Base-by-base conservation (phyloP, 257 asterid species). In the Orobanche coerulescens region DNA sequence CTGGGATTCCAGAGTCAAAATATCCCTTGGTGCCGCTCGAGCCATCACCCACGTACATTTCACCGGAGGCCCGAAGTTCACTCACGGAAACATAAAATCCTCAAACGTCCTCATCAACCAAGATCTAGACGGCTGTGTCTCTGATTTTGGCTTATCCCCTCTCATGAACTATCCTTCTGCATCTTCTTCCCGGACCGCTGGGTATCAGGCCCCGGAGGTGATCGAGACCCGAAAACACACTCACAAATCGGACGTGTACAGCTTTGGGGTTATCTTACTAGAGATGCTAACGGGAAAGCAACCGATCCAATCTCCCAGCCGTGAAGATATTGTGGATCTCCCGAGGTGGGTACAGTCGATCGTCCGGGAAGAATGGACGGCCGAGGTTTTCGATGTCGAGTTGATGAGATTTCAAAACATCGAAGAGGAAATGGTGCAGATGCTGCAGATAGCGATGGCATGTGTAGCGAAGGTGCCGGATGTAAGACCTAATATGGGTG, bases 331-430 rank as follows among this genome's bases (percentile, higher is more conserved):
- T 20, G 88, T 82, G 3, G 94, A 88, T 66, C 92, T 91, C 36
- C 96, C 96, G 0, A 72, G 94, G 67, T 90, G 97, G 97, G 97
- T 90, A 16, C 98, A 85, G 64, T 88, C 96, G 6, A 96, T 91
- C 1, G 98, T 91, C 33, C 76, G 95, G 68, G 98, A 91, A 72
- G 98, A 91, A 60, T 91, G 96, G 98, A 91, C 98, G 6, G 94
- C 94, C 0, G 96, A 91, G 77, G 98, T 91, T n/a, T 91, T 91
- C 20, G 98, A 91, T 18, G 87, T 85, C 2, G 95, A 88, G 73
- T 58, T 90, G 58, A 78, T 87, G 94, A 80, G 88, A 48, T 78
- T 72, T 13, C 94, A 81, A 16, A 82, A 85, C 67, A 82, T 87
- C 5, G 96, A 90, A 69, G 97, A 90, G 55, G 96, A 87, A 75